Evolutionary conservation across 2,329 filamentous ascomycete genomes (phyloP).

Genomic region (Clonostachys byssicola): DNA sequence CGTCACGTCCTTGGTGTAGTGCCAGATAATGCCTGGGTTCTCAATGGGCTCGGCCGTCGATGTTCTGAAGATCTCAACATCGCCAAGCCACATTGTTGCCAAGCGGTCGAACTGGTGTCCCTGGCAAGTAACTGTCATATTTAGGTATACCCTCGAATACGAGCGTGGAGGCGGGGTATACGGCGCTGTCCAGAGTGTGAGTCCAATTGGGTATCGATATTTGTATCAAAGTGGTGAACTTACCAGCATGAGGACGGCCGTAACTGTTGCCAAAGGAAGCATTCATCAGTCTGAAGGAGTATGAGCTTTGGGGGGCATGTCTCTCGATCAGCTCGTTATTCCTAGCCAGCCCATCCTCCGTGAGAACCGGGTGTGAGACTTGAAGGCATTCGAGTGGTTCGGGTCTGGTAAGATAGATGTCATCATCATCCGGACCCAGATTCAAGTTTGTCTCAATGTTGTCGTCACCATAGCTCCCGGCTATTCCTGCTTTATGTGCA

Average conservation of each 20-base stretch:
- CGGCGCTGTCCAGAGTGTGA: constrained; percentile 34
- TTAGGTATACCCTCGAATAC: constrained; percentile 73
- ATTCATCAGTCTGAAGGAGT: constrained; percentile 59
- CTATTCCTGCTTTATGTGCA: no score
- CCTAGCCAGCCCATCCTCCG: constrained; percentile 29
- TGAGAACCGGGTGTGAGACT: constrained; percentile 62
- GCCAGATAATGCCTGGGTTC: constrained; percentile 66
- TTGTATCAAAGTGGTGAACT: constrained; percentile 17
- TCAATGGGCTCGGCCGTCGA: constrained; percentile 75
- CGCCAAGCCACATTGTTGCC: constrained; percentile 70
- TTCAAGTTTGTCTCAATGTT: no score
- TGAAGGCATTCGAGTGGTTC: constrained; percentile 54
- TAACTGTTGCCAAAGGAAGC: constrained; percentile 71
- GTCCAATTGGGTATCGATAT: constrained; percentile 1
- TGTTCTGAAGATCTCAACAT: constrained; percentile 78
- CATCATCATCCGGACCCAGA: no score
- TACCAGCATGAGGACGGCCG: constrained; percentile 68
- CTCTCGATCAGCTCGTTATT: constrained; percentile 3
- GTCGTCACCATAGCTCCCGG: no score
- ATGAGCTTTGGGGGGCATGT: constrained; percentile 1
- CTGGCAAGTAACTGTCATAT: constrained; percentile 67
- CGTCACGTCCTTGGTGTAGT: constrained; percentile 76
- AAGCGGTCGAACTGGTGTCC: constrained; percentile 76
- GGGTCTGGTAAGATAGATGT: neutral
- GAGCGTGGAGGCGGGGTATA: constrained; percentile 64